phyloP scores from a whole-genome alignment of 495 filamentous ascomycete species.

The Astrocystis sublimbata region DNA sequence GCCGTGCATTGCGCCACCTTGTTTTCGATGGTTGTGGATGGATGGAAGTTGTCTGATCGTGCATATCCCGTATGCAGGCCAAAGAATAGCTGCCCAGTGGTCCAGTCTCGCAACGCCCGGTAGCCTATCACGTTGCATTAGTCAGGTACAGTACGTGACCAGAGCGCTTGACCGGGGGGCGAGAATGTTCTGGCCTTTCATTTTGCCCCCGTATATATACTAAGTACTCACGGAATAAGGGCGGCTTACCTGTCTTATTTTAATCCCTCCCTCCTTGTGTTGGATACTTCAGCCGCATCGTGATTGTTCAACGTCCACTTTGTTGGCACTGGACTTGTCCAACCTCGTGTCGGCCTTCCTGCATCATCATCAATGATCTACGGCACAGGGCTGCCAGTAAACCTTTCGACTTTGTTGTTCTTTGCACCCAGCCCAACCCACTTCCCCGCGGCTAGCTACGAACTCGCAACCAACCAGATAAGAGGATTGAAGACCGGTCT shows the following conservation, averaged over 20 bases:
- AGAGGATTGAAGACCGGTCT: not conserved
- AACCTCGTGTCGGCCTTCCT: constrained; percentile 16
- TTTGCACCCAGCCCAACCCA: constrained; percentile 6
- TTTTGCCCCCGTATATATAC: constrained; percentile 1
- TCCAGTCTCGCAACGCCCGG: constrained; percentile 14
- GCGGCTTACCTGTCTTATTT: not conserved
- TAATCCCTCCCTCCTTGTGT: not conserved
- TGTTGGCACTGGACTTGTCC: constrained; percentile 1
- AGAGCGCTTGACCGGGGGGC: not conserved
- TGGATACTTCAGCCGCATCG: constrained; percentile 8
- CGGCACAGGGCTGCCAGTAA: constrained; percentile 14
- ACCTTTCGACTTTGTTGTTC: constrained; percentile 10
- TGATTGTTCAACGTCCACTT: constrained; percentile 1
- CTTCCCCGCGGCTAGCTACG: not conserved
- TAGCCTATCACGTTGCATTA: constrained; percentile 16
- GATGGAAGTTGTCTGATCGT: constrained; percentile 12
- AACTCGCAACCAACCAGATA: not conserved
- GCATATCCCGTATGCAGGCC: constrained; percentile 10
- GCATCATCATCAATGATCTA: constrained; percentile 20
- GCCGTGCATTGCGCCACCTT: constrained; percentile 14
- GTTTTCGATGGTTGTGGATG: constrained; percentile 7
- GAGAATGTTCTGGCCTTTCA: not conserved
- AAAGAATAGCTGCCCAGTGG: constrained; percentile 7
- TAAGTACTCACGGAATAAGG: not conserved
- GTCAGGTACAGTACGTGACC: constrained; percentile 8